phyloP scores from a whole-genome alignment of 495 filamentous ascomycete genomes.

The Penicillium mononematosum region DNA sequence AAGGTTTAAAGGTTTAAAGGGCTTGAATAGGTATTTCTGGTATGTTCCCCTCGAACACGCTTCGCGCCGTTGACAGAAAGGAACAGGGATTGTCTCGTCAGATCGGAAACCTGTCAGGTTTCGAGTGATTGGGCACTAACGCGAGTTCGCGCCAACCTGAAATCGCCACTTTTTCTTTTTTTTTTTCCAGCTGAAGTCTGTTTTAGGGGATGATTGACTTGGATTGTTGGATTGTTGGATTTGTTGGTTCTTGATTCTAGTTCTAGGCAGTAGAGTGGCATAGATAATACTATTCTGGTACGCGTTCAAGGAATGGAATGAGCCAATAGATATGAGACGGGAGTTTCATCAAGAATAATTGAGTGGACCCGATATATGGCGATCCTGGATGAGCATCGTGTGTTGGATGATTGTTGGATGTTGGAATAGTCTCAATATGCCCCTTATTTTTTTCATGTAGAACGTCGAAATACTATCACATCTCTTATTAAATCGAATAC shows the following conservation, averaged over 20 bases:
- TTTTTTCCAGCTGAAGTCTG: not conserved
- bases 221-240: conserved; percentile 2
- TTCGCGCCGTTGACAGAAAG: conserved; percentile 23
- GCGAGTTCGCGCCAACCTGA: conserved; percentile 27
- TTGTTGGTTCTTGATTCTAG: not conserved
- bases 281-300: not conserved
- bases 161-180: conserved; percentile 20
- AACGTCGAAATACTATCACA: not conserved
- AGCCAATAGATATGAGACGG: conserved; percentile 28
- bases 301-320: conserved; percentile 15
- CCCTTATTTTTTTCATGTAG: not conserved
- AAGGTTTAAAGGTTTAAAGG: no score
- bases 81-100: conserved; percentile 10
- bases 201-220: not conserved
- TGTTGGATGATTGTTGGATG: no score
- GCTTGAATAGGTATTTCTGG: not conserved
- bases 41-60: conserved; percentile 23
- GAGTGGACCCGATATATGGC: not conserved
- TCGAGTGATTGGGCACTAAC: conserved; percentile 10
- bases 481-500: not conserved
- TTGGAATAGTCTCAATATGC: not conserved
- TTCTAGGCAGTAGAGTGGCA: conserved; percentile 6
- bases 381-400: not conserved
- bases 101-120: conserved; percentile 20
- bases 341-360: conserved; percentile 27